Evolutionary conservation across 805 yeast species (phyloP), one percentile per base, ranked within the genome.

Genomic region (Cyberlindnera euphorbiae): DNA sequence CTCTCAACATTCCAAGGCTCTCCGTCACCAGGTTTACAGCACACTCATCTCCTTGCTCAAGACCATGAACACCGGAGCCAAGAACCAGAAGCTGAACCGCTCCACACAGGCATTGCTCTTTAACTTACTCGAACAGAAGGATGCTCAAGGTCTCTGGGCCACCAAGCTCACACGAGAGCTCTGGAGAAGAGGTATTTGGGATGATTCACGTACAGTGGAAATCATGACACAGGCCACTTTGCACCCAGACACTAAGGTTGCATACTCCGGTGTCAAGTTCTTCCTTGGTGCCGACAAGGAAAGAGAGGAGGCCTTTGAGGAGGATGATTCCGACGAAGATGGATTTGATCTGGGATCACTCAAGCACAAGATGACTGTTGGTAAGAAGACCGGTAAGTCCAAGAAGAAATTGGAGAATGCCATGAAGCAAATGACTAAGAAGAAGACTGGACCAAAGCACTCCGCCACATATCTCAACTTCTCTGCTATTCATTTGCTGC

Each of bases 151-250:
- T 25, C 64, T 93, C 17, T 93, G 97, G 97, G 97, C 97, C 7
- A 85, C 97, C 3, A 89, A 87, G 53, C 66, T 93, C 39, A 88
- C 97, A 5, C 75, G 97, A 56, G 97, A 93, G 60, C 67, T 93
- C 34, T 93, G 99, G 99, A 76, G 96, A 66, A 75, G 97, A 57
- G 95, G 95, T 55, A 84, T 93, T 40, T 93, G 99, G 99, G 97
- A 88, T 59, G 99, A 93, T 59, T 75, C 95, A 0, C 71, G 97
- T 52, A 82, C 97, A 0, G 95, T 93, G n/a, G 98, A 93, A 61
- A 78, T 93, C 53, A 89, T 93, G 97, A 82, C 95, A 2, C 93
- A 87, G 51, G 97, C 97, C 1, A 87, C 97, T 2, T 62, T 86
- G 43, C 96, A 88, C 54, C 80, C 82, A 12, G 95, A 93, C 52